Evolutionary conservation across 108 stramenopile genomes (phyloP), one percentile per base, ranked within the genome.

Genomic region (Nitzschia putrida): DNA sequence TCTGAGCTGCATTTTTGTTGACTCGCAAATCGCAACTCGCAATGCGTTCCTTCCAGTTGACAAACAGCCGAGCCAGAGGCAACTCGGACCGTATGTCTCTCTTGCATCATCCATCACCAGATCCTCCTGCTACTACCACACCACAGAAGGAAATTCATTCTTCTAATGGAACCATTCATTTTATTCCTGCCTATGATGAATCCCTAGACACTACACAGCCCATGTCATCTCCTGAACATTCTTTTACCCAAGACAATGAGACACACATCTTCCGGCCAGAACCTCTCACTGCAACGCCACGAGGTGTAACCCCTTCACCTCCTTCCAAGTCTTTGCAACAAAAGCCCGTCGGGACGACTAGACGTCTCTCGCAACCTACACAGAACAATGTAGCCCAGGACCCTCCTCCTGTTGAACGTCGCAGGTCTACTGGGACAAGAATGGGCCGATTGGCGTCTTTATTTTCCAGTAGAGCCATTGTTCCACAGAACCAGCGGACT

Each of bases 401-500:
- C 29, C 1, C 29, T 34, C 29, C 29, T 34, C 29, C 29, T 34
- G 29, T 34, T 4, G 29, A 34, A 1, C 29, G 29, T 34, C 29
- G 29, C 29, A 34, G 4, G 29, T 34, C 29, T 4, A 34, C 29
- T 14, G 29, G 51, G 14, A 66, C 51, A 25, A 18, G 70, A 38
- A 82, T 82, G 3, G 61, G 61, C 6, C 42, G 81, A 26, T 44
- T 82, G 29, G 81, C 81, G 4, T 77, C 76, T 10, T 44, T 82
- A 47, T 82, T 82, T 71, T 68, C 72, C 16, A 77, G 71, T 44
- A 69, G 73, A 38, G 66, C 68, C 16, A 41, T 53, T 29, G 45
- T 43, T 58, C 49, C 29, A 16, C 8, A 16, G 34, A 40, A 21
- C 47, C 9, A 24, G 13, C 24, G 10, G 6, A 3, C 34, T 13